A percentile compares a stretch with the other conserved stretches of the same genome.
Evolutionary conservation across 345 rosid species (phyloP).

Genomic region (Schrenkiella parvula): DNA sequence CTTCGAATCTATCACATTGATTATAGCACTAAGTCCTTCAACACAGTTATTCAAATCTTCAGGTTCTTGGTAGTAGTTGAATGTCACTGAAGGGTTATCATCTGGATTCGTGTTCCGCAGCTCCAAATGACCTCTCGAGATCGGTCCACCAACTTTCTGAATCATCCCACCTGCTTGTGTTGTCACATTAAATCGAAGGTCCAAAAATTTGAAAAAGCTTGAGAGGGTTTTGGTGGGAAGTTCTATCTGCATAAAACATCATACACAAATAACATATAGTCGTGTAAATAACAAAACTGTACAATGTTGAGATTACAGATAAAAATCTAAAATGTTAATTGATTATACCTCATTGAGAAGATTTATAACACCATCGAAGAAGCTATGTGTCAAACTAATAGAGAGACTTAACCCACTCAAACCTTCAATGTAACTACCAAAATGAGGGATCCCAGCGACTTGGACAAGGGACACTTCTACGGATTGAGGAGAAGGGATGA

Average conservation of each 20-base stretch:
- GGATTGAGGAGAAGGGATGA: conserved; percentile 51
- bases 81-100: conserved; percentile 22
- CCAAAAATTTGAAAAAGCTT: background rate
- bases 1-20: conserved; percentile 42
- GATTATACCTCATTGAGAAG: conserved; percentile 42
- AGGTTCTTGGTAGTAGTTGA: conserved; percentile 63
- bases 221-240: background rate
- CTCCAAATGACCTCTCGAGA: conserved; percentile 1
- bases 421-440: conserved; percentile 51
- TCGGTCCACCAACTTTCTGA: background rate
- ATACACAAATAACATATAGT: background rate
- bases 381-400: conserved; percentile 36
- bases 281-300: background rate
- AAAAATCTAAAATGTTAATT: background rate
- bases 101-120: background rate
- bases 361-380: conserved; percentile 23
- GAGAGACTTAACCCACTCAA: conserved; percentile 46
- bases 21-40: conserved; percentile 44
- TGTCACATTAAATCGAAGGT: background rate
- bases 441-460: conserved; percentile 54
- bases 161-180: background rate
- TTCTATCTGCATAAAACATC: background rate
- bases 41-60: conserved; percentile 56
- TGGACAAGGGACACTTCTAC: conserved; percentile 58
- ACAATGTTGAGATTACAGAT: background rate